Conservation (phyloP, 345 rosid genomes). For the Pistacia atlantica region DNA sequence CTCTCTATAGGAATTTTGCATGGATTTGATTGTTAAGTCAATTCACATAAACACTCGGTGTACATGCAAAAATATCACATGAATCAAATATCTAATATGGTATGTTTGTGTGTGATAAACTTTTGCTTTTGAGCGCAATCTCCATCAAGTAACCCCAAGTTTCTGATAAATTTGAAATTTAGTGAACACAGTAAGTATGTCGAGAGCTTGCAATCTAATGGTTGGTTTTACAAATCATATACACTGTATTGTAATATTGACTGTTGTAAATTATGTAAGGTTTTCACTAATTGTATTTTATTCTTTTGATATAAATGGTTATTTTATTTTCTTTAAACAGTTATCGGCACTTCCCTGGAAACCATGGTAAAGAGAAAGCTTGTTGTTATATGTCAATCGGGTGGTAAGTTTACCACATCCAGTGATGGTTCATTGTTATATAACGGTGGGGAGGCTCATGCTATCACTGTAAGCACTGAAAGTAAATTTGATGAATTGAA, state of each 20-base stretch:
- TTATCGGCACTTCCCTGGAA: not conserved
- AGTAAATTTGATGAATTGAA: conserved; percentile 50
- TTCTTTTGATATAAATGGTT: not conserved
- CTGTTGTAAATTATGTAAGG: not conserved
- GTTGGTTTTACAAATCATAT: not conserved
- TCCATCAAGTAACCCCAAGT: not conserved
- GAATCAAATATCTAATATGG: not conserved
- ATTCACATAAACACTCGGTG: too few relatives aligned
- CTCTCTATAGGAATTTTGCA: too few relatives aligned
- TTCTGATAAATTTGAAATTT: not conserved
- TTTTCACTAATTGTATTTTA: not conserved
- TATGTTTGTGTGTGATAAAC: not conserved
- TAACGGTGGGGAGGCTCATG: conserved; percentile 63
- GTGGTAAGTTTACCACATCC: conserved; percentile 48
- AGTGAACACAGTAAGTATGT: not conserved
- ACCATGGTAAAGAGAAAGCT: conserved; percentile 52
- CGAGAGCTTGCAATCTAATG: not conserved
- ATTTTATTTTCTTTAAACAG: conserved; percentile 1
- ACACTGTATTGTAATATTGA: not conserved
- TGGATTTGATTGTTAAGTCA: too few relatives aligned
- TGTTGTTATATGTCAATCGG: conserved; percentile 54
- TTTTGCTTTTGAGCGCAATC: too few relatives aligned
- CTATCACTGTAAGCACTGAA: conserved; percentile 39
- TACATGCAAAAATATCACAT: not conserved
- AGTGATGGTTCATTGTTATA: conserved; percentile 46